phyloP scores from a whole-genome alignment of 371 early-diverging fungal genomes.

The Mucor mucedo region DNA sequence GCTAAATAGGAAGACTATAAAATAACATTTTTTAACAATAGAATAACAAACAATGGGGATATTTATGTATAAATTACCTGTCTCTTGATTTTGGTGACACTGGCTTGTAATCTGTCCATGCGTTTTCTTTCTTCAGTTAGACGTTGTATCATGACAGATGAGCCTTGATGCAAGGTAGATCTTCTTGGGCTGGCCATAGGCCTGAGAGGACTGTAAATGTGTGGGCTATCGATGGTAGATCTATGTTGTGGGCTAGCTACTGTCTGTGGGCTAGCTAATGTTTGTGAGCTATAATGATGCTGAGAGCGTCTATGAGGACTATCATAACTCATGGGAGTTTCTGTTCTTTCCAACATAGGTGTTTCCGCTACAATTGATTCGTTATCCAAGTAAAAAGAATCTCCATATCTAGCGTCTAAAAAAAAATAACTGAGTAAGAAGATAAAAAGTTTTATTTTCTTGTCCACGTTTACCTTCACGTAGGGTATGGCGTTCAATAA shows the following conservation, averaged over 20 bases:
- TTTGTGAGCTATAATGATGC: background rate
- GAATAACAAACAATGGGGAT: background rate
- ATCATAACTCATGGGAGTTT: slow-evolving; percentile 7
- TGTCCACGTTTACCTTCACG: slow-evolving; percentile 24
- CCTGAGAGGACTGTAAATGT: no score
- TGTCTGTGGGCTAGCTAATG: background rate
- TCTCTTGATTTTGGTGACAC: slow-evolving; percentile 16
- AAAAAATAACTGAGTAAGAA: background rate
- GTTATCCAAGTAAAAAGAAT: slow-evolving; percentile 22
- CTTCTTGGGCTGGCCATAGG: background rate
- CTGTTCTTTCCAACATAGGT: slow-evolving; percentile 12
- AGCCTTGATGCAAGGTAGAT: background rate
- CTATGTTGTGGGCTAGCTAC: background rate
- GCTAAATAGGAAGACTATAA: slow-evolving; percentile 25
- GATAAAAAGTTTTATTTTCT: background rate
- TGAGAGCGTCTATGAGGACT: background rate
- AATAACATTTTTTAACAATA: background rate
- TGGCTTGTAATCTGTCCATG: slow-evolving; percentile 21
- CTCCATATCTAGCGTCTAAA: slow-evolving; percentile 14
- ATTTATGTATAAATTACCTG: slow-evolving; percentile 16
- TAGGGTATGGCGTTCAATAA: slow-evolving; percentile 32
- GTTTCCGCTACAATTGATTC: slow-evolving; percentile 22
- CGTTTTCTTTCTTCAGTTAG: slow-evolving; percentile 18
- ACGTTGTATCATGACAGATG: background rate
- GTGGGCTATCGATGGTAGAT: background rate